Base-by-base conservation (phyloP, 306 rosid genomes). In the Cajanus cajan region DNA sequence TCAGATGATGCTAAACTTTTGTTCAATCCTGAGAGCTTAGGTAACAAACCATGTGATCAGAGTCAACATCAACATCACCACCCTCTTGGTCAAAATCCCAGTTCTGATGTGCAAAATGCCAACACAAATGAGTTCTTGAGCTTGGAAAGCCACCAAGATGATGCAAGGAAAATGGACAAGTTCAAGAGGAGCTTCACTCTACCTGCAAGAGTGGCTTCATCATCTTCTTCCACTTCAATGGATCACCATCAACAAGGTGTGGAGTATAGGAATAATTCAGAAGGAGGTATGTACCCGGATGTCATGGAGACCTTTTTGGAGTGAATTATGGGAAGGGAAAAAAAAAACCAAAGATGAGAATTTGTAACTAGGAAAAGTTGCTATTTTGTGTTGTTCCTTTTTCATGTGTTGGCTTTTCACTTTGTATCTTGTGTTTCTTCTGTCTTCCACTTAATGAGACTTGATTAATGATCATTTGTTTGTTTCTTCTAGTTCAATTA, bases 291-390 rank as follows among this genome's bases (percentile, higher is more conserved):
- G 90, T 91, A 88, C 88, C n/a, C 96, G 8, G 98, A 91, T 86
- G 94, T 91, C 47, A 96, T 96, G 99, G 97, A 91, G 79, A 87
- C 90, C 34, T 96, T 83, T 88, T 80, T 96, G 87, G 97, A 96
- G 90, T 94, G 86, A 94, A 87, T 80, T 41, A 12, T 1, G 72
- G 78, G 70, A 6, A 8, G 11, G 5, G 44, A 48, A 54, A 18
- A 58, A 69, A 25, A 73, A 22, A 14, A 71, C 54, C 65, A 44
- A 65, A 75, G 74, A 78, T 84, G 78, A 84, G 88, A 78, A 78
- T 81, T 74, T 89, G 92, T 88, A 91, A 41, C 77, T 88, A 86
- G 96, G 94, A 74, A 83, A 78, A 87, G 82, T 78, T 87, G 59
- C 68, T 81, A 28, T 3, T 28, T 28, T 28, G 31, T 28, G 85